Conservation (phyloP, 2,329 filamentous ascomycete genomes). For the Verticillium klebahnii region DNA sequence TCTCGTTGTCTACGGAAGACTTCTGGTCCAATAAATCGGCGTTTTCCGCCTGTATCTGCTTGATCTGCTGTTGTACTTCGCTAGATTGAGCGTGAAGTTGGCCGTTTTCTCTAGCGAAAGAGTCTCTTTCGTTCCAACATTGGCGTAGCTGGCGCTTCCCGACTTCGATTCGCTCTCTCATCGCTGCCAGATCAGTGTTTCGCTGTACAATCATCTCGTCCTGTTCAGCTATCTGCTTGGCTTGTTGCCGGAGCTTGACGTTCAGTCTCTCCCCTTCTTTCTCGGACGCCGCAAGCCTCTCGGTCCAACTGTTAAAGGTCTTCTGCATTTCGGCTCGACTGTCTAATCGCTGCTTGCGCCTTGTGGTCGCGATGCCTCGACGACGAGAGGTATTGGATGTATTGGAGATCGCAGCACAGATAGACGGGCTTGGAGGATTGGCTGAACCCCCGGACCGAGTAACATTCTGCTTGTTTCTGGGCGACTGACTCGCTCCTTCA, state of each 20-base stretch:
- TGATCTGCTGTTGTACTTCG: slow-evolving; percentile 18
- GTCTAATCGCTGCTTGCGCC: neutral
- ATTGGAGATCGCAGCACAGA: neutral
- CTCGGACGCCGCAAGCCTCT: neutral
- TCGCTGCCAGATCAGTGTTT: neutral
- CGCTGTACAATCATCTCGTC: neutral
- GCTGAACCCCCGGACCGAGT: neutral
- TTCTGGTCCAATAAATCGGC: neutral
- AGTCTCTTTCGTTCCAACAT: neutral
- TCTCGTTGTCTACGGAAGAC: slow-evolving; percentile 14
- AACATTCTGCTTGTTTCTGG: neutral
- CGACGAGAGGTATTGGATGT: slow-evolving; percentile 2
- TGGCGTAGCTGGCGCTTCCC: neutral
- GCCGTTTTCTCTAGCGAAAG: neutral
- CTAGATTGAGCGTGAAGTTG: slow-evolving; percentile 20
- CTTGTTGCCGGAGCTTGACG: neutral
- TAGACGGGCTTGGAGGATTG: neutral
- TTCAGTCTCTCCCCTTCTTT: neutral
- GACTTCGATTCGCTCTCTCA: neutral
- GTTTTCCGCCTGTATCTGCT: slow-evolving; percentile 1
- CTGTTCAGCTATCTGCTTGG: neutral
- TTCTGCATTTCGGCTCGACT: neutral
- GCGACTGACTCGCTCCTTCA: neutral
- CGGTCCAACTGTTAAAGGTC: neutral
- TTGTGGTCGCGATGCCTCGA: neutral